Evolutionary conservation across 2,329 filamentous ascomycete species (phyloP), one percentile per base, ranked within the genome.

Genomic region (Aspergillus arachidicola): DNA sequence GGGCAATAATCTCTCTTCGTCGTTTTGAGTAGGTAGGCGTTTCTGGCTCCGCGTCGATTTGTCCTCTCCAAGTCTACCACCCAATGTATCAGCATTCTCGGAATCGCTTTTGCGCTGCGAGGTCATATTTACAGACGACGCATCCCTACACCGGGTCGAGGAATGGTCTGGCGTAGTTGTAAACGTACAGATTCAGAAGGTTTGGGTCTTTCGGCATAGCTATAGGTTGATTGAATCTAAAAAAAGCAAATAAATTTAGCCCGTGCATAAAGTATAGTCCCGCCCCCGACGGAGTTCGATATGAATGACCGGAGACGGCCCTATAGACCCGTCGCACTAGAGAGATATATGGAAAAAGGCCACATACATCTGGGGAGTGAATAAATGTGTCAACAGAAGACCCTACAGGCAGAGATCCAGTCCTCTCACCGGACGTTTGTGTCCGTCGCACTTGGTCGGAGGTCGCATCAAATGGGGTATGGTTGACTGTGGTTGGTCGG

Each of bases 1-100:
- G 19, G 64, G 63, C 41, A 74, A 70, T 41, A 74, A 45, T 53
- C 72, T 67, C n/a, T 56, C 51, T 60, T 74, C 72, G 41, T 73
- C 70, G 19, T 57, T 57, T 50, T 56, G 55, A 54, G 55, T 36
- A 41, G 60, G 32, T 21, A 43, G 32, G 32, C 38, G 63, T 38
- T 58, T 64, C 61, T 65, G 69, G 36, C 56, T 63, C 41, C 61
- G 60, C 56, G 63, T 67, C 46, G 59, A 56, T 53, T 41, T 62
- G 38, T 64, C 53, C 46, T 58, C 63, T 57, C 61, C 57, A 56
- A 50, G 38, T 59, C 71, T 71, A 55, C n/a, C 38, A 26, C n/a
- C 12, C 26, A 64, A 23, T 23, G 19, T 41, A 63, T 73, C 61
- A 71, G 67, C 51, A 38, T 55, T 36, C 34, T 26, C 34, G 41